A percentile compares a stretch with the other conserved stretches of the same genome.
These are phyloP conservation scores for Helicocarpus griseus DNA, from an alignment of 2,329 filamentous ascomycete species.

Conservation along the genomic window DNA sequence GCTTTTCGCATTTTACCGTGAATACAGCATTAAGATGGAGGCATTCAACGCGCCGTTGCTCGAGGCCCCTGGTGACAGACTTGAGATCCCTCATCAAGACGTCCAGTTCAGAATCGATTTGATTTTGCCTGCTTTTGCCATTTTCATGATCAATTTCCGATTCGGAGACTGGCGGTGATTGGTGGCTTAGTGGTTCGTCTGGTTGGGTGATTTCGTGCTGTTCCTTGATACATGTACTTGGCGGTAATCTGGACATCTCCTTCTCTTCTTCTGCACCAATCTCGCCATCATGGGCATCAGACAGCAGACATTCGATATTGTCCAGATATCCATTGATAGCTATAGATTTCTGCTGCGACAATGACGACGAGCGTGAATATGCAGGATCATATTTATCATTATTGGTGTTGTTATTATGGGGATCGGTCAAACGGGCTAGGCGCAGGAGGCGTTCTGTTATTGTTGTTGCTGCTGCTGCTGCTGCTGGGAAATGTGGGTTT, in stretches of 20 bases:
- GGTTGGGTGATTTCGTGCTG: background rate
- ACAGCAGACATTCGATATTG: conserved; percentile 24
- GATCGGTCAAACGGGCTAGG: conserved; percentile 18
- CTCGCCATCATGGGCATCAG: conserved; percentile 15
- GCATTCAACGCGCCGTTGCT: conserved; percentile 21
- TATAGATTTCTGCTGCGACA: background rate
- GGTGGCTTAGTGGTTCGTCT: no score
- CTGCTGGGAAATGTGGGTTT: background rate
- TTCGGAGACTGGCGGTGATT: background rate
- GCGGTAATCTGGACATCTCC: no score
- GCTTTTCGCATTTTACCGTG: conserved; percentile 47
- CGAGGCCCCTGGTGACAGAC: conserved; percentile 18
- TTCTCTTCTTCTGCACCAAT: background rate
- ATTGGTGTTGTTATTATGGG: background rate
- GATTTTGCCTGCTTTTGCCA: background rate
- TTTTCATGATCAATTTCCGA: background rate
- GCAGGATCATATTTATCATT: background rate
- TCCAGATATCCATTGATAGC: conserved; percentile 18
- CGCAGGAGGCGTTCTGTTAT: conserved; percentile 26
- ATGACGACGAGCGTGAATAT: background rate
- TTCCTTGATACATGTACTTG: background rate
- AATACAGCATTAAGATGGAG: conserved; percentile 55
- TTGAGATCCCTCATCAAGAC: background rate
- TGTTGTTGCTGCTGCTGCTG: conserved; percentile 9
- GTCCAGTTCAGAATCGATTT: background rate